A percentile compares a stretch with the other conserved stretches of the same genome.
Evolutionary conservation across 2,329 filamentous ascomycete species (phyloP).

Genomic region (Cryphonectria radicalis): DNA sequence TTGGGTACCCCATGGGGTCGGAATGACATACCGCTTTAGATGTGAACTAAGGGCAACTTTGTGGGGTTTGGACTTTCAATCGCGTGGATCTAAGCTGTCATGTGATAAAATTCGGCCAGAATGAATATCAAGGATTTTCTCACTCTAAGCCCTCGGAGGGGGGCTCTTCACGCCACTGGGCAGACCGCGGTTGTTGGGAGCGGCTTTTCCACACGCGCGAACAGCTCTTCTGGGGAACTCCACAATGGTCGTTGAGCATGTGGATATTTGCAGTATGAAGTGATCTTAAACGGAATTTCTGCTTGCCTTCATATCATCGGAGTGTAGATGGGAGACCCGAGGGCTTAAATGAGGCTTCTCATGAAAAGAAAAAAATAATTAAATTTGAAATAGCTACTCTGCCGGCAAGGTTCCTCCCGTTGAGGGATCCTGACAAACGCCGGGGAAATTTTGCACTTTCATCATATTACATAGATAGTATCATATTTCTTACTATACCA

Average conservation of each 20-base stretch:
- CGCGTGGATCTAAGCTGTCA: neutral
- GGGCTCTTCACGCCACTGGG: neutral
- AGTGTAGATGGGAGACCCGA: neutral
- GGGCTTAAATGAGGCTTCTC: neutral
- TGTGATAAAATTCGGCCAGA: neutral
- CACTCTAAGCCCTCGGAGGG: neutral
- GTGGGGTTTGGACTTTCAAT: neutral
- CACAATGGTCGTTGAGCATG: neutral
- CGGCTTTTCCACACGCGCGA: slow-evolving; percentile 1
- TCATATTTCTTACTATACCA: neutral
- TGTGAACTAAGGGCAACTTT: neutral
- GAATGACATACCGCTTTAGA: neutral
- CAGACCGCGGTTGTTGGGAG: neutral
- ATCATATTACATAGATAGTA: neutral
- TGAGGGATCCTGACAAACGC: neutral
- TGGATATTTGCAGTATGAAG: neutral
- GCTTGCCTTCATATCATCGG: neutral
- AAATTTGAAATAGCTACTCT: neutral
- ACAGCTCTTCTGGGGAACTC: neutral
- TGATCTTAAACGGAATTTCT: neutral
- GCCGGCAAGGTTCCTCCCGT: neutral
- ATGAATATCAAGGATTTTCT: neutral
- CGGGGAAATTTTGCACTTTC: neutral
- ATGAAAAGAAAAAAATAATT: no score
- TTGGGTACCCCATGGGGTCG: neutral